phyloP scores from a whole-genome alignment of 768 basidiomycete genomes.

The Mycena polygramma region DNA sequence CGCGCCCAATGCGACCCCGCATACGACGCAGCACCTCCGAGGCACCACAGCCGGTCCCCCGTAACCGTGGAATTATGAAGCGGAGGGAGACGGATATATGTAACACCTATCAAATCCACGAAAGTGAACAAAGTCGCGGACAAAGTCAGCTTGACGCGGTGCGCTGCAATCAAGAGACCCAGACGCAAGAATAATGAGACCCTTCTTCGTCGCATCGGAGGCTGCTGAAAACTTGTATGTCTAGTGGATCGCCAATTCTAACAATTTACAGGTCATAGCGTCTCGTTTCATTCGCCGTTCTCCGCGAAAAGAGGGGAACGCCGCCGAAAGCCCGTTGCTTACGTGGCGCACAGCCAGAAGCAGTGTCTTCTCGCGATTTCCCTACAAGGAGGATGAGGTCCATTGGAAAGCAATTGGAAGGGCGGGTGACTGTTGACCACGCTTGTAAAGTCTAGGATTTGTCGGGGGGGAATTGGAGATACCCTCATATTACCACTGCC shows the following conservation, averaged over 20 bases:
- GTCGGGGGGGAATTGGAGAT: too few relatives aligned
- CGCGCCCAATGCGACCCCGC: neutral
- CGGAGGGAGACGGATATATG: neutral
- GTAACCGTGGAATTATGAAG: neutral
- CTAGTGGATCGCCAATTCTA: too few relatives aligned
- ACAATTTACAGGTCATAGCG: too few relatives aligned
- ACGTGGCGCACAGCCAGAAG: neutral
- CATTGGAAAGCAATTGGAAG: too few relatives aligned
- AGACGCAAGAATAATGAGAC: slow-evolving; percentile 2
- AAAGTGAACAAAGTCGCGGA: neutral
- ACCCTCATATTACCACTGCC: too few relatives aligned
- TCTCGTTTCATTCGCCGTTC: neutral
- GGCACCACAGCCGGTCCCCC: neutral
- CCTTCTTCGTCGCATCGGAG: neutral
- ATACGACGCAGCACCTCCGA: neutral
- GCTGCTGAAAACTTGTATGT: neutral
- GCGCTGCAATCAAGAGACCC: slow-evolving; percentile 17
- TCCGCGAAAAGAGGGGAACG: too few relatives aligned
- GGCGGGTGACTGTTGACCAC: too few relatives aligned
- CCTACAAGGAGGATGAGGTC: too few relatives aligned
- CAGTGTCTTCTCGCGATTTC: neutral
- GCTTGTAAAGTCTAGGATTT: too few relatives aligned
- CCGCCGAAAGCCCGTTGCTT: too few relatives aligned
- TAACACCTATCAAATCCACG: too few relatives aligned
- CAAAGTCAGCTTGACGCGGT: slow-evolving; percentile 18